Conservation (phyloP, 306 rosid genomes). For the Cucumis melo region DNA sequence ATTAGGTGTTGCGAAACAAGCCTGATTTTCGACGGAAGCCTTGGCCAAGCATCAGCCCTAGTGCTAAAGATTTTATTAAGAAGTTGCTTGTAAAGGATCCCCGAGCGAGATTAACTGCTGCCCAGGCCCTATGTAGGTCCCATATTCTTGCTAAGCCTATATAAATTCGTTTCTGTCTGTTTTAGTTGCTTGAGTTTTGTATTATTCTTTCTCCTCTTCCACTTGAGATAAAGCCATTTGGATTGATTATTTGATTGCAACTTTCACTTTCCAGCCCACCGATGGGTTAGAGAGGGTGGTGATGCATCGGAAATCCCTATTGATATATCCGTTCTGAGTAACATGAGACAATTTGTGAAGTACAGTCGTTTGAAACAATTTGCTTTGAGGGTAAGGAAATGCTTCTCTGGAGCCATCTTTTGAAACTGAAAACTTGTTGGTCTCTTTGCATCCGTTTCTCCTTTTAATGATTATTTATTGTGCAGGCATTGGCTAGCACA, state of each 20-base stretch:
- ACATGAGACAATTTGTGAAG: slow-evolving; percentile 87
- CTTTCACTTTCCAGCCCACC: slow-evolving; percentile 62
- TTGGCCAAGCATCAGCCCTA: slow-evolving; percentile 67
- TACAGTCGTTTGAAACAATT: slow-evolving; percentile 95
- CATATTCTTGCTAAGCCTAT: neutral
- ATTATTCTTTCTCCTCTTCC: neutral
- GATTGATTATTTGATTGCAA: slow-evolving; percentile 8
- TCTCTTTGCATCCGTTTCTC: slow-evolving; percentile 5
- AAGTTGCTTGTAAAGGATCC: slow-evolving; percentile 95
- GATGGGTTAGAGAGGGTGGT: slow-evolving; percentile 97
- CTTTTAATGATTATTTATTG: slow-evolving; percentile 11
- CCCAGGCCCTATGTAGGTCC: slow-evolving; percentile 92
- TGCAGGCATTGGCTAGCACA: slow-evolving; percentile 96
- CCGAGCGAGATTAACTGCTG: slow-evolving; percentile 93
- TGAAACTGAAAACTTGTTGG: slow-evolving; percentile 3
- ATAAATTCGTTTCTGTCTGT: neutral
- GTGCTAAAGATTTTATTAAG: slow-evolving; percentile 89
- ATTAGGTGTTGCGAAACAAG: slow-evolving; percentile 79
- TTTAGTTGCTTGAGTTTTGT: neutral
- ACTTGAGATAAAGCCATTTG: neutral
- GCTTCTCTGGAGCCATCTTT: neutral
- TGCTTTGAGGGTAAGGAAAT: slow-evolving; percentile 64
- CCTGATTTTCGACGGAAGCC: slow-evolving; percentile 98
- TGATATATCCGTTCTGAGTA: slow-evolving; percentile 82
- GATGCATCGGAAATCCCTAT: slow-evolving; percentile 87